phyloP scores from a whole-genome alignment of 371 early-diverging fungal species.

The Haplosporangium sp. region DNA sequence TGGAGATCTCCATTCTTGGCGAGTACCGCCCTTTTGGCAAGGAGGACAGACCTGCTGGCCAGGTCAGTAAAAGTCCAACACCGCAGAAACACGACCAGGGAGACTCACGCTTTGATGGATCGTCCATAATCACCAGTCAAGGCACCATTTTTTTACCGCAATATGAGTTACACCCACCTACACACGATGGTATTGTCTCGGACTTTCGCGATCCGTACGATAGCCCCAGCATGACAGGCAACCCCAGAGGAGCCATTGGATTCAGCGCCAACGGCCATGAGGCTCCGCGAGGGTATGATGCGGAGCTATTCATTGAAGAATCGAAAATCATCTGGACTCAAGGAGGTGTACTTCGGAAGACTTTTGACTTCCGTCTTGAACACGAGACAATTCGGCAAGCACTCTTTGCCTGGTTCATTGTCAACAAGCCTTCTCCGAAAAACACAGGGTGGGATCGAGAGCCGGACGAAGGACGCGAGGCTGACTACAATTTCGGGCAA shows the following conservation, averaged over 20 bases:
- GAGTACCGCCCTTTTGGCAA: conserved; percentile 28
- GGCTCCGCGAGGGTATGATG: conserved; percentile 36
- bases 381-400: conserved; percentile 57
- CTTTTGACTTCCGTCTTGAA: conserved; percentile 56
- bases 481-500: conserved; percentile 14
- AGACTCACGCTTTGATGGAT: neutral
- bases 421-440: conserved; percentile 29
- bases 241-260: neutral
- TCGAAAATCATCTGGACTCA: conserved; percentile 65
- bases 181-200: conserved; percentile 26
- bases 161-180: conserved; percentile 37
- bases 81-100: neutral
- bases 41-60: neutral
- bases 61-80: neutral
- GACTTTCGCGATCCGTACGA: neutral
- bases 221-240: neutral
- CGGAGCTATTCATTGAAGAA: conserved; percentile 59
- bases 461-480: conserved; percentile 19
- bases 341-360: conserved; percentile 55
- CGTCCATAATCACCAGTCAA: neutral
- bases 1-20: conserved; percentile 49
- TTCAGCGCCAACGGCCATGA: neutral
- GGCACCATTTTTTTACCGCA: conserved; percentile 4
- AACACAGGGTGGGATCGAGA: conserved; percentile 18
- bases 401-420: conserved; percentile 62